Base-by-base conservation (phyloP, 2,329 filamentous ascomycete genomes). In the Colletotrichum simmondsii region DNA sequence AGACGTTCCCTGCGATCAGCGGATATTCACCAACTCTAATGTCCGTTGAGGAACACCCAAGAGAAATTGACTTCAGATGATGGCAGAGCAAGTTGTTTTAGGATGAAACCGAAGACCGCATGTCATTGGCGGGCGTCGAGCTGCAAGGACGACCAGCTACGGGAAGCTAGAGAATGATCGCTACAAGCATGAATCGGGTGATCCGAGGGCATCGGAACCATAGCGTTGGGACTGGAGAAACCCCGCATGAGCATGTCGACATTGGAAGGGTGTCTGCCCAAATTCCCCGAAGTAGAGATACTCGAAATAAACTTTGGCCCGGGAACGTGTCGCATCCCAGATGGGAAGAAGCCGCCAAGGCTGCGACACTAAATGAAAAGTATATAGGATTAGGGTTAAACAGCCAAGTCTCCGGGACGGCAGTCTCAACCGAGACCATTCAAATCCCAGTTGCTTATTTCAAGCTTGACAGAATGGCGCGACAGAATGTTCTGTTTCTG, bases 51-150 rank as follows among this genome's bases (percentile, higher is more conserved):
- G 11, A 32, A 22, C 30, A 4, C 35, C 24, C 10, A 42, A 14
- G 4, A 14, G 11, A 2, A 24, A 49, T 7, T 24, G n/a, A 42
- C 16, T 58, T 65, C 32, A 22, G 19, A 19, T 42, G 53, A 58
- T 57, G 12, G 53, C 24, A 42, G 63, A 65, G 24, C 19, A 49
- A n/a, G 24, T 16, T 32, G 53, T 65, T 65, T 65, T 65, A 46
- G 53, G 62, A 57, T 65, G 63, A 58, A 65, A 57, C 63, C 10
- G 24, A 26, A 14, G 14, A 22, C 4, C 19, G 11, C 6, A 46
- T 10, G 5, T 52, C 24, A n/a, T 24, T 12, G 26, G 60, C 42
- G 7, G 26, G 42, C 42, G 42, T 49, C 19, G 42, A 49, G 19
- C 24, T 26, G n/a, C 26, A 32, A 24, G 22, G 7, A 5, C 60